A percentile compares a stretch with the other conserved stretches of the same genome.
These are phyloP conservation scores for Leptographium wingfieldii DNA, from an alignment of 2,329 filamentous ascomycete genomes.

Conservation along the genomic window DNA sequence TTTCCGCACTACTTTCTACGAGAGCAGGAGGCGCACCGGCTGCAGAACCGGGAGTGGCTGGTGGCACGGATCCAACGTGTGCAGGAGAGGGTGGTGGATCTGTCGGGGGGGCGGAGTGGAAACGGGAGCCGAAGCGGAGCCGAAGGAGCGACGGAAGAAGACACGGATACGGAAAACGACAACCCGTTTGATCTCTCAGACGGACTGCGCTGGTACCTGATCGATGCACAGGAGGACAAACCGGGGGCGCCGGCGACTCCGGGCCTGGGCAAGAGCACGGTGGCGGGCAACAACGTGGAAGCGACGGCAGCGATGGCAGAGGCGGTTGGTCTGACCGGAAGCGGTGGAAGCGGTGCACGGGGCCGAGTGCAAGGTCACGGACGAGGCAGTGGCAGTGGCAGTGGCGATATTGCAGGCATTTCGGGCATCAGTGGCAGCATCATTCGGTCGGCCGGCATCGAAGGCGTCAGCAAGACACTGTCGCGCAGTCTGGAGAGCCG, in stretches of 20 bases:
- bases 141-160: slow-evolving; percentile 18
- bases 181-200: slow-evolving; percentile 96
- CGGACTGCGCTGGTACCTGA: slow-evolving; percentile 87
- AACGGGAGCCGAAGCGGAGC: slow-evolving; percentile 4
- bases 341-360: slow-evolving; percentile 15
- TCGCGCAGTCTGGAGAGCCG: slow-evolving; percentile 86
- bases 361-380: slow-evolving; percentile 25
- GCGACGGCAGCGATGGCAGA: slow-evolving; percentile 60
- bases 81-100: slow-evolving; percentile 84
- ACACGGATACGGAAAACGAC: slow-evolving; percentile 61
- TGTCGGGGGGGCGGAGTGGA: slow-evolving; percentile 57
- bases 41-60: slow-evolving; percentile 86
- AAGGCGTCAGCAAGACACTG: slow-evolving; percentile 63
- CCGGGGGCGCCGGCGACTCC: slow-evolving; percentile 84
- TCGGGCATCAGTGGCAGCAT: slow-evolving; percentile 13
- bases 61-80: slow-evolving; percentile 84
- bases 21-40: slow-evolving; percentile 78
- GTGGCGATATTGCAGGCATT: neutral
- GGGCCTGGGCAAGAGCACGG: slow-evolving; percentile 80
- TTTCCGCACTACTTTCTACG: slow-evolving; percentile 95
- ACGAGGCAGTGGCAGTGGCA: slow-evolving; percentile 12
- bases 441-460: slow-evolving; percentile 42
- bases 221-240: slow-evolving; percentile 90
- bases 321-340: slow-evolving; percentile 22
- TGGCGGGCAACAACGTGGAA: slow-evolving; percentile 76